A percentile compares a stretch with the other conserved stretches of the same genome.
Evolutionary conservation across 2,329 filamentous ascomycete genomes (phyloP).

Genomic region (Acrodontium crateriforme): DNA sequence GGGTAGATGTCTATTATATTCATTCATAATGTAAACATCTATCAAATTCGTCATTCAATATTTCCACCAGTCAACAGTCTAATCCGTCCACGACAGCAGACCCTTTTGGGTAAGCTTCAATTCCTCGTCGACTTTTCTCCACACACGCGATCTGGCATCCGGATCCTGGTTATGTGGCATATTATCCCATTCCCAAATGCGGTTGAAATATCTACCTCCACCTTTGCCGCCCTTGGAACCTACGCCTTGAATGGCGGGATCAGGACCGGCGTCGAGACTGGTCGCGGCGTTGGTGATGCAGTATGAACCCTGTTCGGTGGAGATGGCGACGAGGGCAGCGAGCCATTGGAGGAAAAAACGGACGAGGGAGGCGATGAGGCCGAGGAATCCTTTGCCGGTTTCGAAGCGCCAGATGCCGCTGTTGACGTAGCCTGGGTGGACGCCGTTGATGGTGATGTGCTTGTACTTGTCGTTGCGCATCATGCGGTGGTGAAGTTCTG

Average conservation of each 20-base stretch:
- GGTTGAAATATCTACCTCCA: slow-evolving; percentile 15
- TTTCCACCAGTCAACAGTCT: too few relatives aligned
- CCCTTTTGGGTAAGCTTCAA: slow-evolving; percentile 12
- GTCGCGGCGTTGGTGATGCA: slow-evolving; percentile 13
- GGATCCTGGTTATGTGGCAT: slow-evolving; percentile 16
- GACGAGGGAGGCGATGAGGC: slow-evolving; percentile 1
- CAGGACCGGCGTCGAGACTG: slow-evolving; percentile 7
- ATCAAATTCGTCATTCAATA: too few relatives aligned
- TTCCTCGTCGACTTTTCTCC: slow-evolving; percentile 14
- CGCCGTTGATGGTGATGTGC: slow-evolving; percentile 20
- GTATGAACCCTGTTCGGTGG: slow-evolving; percentile 14
- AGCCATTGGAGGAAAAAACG: slow-evolving; percentile 3
- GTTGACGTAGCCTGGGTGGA: slow-evolving; percentile 21
- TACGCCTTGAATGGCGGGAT: slow-evolving; percentile 8
- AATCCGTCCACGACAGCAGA: slow-evolving; percentile 3
- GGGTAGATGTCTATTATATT: too few relatives aligned
- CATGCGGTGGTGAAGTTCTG: slow-evolving; percentile 18
- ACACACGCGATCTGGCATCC: slow-evolving; percentile 12
- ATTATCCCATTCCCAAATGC: slow-evolving; percentile 13
- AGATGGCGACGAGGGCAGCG: slow-evolving; percentile 10
- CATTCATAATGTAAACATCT: too few relatives aligned
- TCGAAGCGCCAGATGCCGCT: slow-evolving; percentile 18
- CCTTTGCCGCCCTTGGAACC: slow-evolving; percentile 6
- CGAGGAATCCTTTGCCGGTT: slow-evolving; percentile 1
- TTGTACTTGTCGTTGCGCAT: slow-evolving; percentile 9